Evolutionary conservation across 805 yeast genomes (phyloP).

Genomic region (Ogataea dorogensis): DNA sequence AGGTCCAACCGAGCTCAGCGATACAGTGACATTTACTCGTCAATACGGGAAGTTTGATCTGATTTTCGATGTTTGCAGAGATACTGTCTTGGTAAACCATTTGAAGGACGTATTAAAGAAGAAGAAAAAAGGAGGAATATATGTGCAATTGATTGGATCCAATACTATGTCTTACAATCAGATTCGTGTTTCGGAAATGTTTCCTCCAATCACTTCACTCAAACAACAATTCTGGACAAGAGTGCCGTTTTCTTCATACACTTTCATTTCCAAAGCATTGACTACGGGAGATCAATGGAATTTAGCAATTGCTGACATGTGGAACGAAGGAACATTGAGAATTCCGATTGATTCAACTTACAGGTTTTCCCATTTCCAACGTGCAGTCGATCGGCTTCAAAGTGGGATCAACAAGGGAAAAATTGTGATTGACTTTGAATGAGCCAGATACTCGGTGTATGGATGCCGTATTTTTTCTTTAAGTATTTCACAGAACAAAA

Average conservation of each 20-base stretch:
- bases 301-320: slow-evolving; percentile 40
- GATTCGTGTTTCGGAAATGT: slow-evolving; percentile 24
- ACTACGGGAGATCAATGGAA: slow-evolving; percentile 14
- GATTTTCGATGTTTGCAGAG: slow-evolving; percentile 67
- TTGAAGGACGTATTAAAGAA: slow-evolving; percentile 46
- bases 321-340: slow-evolving; percentile 43
- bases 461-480: slow-evolving; percentile 5
- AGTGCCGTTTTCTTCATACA: slow-evolving; percentile 18
- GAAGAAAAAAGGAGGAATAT: slow-evolving; percentile 45
- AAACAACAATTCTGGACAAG: slow-evolving; percentile 12
- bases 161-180: slow-evolving; percentile 36
- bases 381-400: slow-evolving; percentile 49
- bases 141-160: slow-evolving; percentile 59
- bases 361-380: slow-evolving; percentile 45
- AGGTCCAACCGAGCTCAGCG: slow-evolving; percentile 35
- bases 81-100: slow-evolving; percentile 44
- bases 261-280: slow-evolving; percentile 6
- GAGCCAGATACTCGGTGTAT: slow-evolving; percentile 5
- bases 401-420: slow-evolving; percentile 63
- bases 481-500: slow-evolving; percentile 8
- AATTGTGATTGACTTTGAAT: slow-evolving; percentile 41
- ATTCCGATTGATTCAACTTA: slow-evolving; percentile 55
- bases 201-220: slow-evolving; percentile 24
- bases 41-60: slow-evolving; percentile 53
- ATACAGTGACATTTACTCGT: slow-evolving; percentile 31